Conservation (phyloP, 768 basidiomycete species). For the Rhizopogon vesiculosus region DNA sequence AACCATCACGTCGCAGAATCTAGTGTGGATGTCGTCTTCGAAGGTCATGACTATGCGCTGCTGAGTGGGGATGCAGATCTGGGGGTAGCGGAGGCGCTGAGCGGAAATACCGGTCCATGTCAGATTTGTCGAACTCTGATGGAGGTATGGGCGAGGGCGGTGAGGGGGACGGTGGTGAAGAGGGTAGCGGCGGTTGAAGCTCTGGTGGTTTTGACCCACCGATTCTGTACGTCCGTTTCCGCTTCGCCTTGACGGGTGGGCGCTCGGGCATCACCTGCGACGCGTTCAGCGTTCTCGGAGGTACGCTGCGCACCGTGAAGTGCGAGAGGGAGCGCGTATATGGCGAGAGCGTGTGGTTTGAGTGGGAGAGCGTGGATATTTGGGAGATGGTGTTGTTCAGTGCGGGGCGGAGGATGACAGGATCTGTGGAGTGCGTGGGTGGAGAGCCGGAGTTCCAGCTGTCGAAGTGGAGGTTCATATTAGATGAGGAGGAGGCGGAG, state of each 20-base stretch:
- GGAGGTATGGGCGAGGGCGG: slow-evolving; percentile 31
- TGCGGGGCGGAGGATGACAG: slow-evolving; percentile 61
- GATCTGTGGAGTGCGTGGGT: slow-evolving; percentile 28
- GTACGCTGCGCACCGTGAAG: slow-evolving; percentile 88
- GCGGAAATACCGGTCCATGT: slow-evolving; percentile 75
- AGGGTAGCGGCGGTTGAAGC: not conserved
- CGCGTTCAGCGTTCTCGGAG: slow-evolving; percentile 45
- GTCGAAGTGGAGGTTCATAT: slow-evolving; percentile 16
- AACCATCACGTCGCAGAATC: not conserved
- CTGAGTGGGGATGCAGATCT: slow-evolving; percentile 1
- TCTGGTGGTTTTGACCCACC: slow-evolving; percentile 28
- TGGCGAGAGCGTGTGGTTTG: slow-evolving; percentile 91
- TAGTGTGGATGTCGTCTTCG: slow-evolving; percentile 17
- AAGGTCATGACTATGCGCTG: slow-evolving; percentile 11
- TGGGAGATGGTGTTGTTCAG: slow-evolving; percentile 79
- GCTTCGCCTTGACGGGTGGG: slow-evolving; percentile 63
- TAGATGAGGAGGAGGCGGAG: slow-evolving; percentile 29
- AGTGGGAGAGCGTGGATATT: slow-evolving; percentile 78
- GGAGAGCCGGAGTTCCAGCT: slow-evolving; percentile 31
- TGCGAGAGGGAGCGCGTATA: slow-evolving; percentile 89
- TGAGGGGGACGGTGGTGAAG: slow-evolving; percentile 12
- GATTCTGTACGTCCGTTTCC: slow-evolving; percentile 70
- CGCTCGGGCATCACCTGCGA: slow-evolving; percentile 34
- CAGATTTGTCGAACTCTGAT: slow-evolving; percentile 63
- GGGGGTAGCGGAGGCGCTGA: not conserved